A percentile compares a stretch with the other conserved stretches of the same genome.
Evolutionary conservation across 805 yeast genomes (phyloP).

Genomic region (Sporopachydermia lactativora): DNA sequence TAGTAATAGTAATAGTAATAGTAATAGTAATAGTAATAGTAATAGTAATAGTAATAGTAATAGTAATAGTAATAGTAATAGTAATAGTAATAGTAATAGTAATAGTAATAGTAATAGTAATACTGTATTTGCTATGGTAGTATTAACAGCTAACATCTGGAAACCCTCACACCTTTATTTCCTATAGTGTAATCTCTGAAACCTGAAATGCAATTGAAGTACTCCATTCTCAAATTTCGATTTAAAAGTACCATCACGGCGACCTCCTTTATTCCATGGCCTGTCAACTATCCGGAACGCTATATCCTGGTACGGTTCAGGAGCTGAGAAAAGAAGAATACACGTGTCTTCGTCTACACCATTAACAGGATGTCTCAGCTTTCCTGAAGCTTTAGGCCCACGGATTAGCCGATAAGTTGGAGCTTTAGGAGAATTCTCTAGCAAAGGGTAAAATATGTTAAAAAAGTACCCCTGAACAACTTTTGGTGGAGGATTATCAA

Average conservation of each 20-base stretch:
- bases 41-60: too few species aligned
- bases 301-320: conserved; percentile 20
- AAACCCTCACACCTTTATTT: conserved; percentile 8
- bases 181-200: conserved; percentile 17
- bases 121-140: background rate
- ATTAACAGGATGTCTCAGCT: conserved; percentile 5
- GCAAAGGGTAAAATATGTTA: conserved; percentile 20
- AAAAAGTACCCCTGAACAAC: conserved; percentile 23
- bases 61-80: too few species aligned
- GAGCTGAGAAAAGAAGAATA: conserved; percentile 18
- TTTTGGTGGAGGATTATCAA: conserved; percentile 21
- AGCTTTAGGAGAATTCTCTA: conserved; percentile 12
- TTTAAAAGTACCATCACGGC: conserved; percentile 15
- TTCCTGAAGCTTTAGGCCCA: conserved; percentile 5
- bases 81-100: too few species aligned
- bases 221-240: conserved; percentile 21
- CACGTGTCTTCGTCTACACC: conserved; percentile 14
- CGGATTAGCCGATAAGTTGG: conserved; percentile 20
- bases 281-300: conserved; percentile 20
- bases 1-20: too few species aligned
- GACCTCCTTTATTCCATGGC: conserved; percentile 20
- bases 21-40: too few species aligned
- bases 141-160: background rate
- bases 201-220: conserved; percentile 20
- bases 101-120: conserved; percentile 8